Conservation (phyloP, 768 basidiomycete genomes). For the Postia placenta region DNA sequence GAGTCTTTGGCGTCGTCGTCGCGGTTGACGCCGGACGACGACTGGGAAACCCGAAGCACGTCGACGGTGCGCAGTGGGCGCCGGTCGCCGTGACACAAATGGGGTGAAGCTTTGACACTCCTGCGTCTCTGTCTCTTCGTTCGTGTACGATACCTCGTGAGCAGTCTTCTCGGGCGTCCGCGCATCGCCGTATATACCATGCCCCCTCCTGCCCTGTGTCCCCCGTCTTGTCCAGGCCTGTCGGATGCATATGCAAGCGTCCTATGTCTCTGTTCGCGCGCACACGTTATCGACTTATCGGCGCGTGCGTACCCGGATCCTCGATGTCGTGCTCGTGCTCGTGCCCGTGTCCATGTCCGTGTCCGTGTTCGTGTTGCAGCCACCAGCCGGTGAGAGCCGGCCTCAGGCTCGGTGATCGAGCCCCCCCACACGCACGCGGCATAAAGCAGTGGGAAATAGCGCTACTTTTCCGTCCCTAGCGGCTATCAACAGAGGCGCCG, state of each 20-base stretch:
- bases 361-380: neutral
- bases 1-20: constrained; percentile 11
- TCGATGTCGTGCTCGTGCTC: neutral
- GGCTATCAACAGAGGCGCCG: neutral
- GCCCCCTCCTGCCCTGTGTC: too few relatives aligned
- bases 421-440: neutral
- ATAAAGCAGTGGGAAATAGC: neutral
- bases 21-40: constrained; percentile 13
- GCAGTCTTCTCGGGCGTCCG: neutral
- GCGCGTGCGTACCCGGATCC: neutral
- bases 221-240: too few relatives aligned
- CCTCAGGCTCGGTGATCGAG: neutral
- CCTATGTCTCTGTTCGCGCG: neutral
- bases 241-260: neutral
- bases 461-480: neutral
- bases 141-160: neutral
- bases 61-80: constrained; percentile 12
- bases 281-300: constrained; percentile 4
- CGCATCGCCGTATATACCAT: neutral
- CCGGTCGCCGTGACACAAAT: neutral
- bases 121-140: neutral
- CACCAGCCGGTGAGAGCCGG: neutral
- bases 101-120: neutral
- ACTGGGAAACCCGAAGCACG: constrained; percentile 21
- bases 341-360: too few relatives aligned